phyloP scores from a whole-genome alignment of 371 early-diverging fungal genomes.

The Actinomortierella ambigua region DNA sequence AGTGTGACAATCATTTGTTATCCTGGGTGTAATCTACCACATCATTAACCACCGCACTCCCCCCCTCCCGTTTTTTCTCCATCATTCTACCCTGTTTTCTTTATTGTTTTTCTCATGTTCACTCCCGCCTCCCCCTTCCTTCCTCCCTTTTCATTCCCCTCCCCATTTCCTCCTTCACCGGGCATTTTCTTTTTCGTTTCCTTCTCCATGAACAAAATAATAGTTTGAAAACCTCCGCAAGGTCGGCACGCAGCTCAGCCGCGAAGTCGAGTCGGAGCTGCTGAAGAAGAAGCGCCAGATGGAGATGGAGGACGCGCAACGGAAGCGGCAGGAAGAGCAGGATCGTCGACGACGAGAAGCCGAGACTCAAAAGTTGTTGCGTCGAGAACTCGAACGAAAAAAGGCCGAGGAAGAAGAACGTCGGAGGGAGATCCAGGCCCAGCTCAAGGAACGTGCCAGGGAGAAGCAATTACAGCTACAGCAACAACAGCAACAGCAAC shows the following conservation, averaged over 20 bases:
- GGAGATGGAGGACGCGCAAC: constrained; percentile 30
- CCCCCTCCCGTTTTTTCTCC: no score
- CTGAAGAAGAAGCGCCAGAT: constrained; percentile 32
- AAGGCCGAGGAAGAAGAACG: constrained; percentile 30
- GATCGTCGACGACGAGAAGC: constrained; percentile 23
- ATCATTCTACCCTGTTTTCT: no score
- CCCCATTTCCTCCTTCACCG: no score
- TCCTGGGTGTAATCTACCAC: no score
- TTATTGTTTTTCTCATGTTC: no score
- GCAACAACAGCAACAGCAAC: constrained; percentile 23
- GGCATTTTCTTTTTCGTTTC: neutral
- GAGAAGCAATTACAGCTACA: no score
- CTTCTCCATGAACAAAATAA: no score
- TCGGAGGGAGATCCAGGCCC: constrained; percentile 16
- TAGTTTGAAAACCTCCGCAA: constrained; percentile 42
- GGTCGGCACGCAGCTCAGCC: constrained; percentile 34
- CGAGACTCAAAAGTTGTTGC: constrained; percentile 24
- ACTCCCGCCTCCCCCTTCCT: neutral
- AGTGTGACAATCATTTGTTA: no score
- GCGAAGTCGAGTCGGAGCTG: constrained; percentile 32
- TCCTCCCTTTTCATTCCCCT: no score
- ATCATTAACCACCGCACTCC: no score
- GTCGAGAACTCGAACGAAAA: constrained; percentile 26
- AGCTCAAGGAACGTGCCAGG: constrained; percentile 30
- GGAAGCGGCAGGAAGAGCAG: constrained; percentile 28